Evolutionary conservation across 106 monocot genomes (phyloP).

Genomic region (Chionographis japonica): DNA sequence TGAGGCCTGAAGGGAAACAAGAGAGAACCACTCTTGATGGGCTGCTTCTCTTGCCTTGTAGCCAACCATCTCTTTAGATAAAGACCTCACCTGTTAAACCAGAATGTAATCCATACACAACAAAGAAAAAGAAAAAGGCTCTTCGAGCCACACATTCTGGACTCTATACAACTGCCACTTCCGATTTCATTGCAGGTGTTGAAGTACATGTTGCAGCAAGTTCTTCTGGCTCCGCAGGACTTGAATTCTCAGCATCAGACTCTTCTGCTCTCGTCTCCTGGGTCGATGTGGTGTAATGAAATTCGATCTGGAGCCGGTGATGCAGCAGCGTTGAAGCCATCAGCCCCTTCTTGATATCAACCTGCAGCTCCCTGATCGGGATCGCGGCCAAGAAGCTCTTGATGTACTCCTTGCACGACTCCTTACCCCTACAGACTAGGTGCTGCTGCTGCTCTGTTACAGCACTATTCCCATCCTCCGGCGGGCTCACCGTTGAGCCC

Average conservation of each 20-base stretch:
- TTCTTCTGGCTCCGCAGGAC: not conserved
- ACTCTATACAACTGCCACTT: slow-evolving; percentile 3
- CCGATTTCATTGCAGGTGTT: not conserved
- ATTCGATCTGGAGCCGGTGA: slow-evolving; percentile 60
- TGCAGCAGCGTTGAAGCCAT: slow-evolving; percentile 19
- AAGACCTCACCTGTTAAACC: no score
- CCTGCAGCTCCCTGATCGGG: slow-evolving; percentile 51
- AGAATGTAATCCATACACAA: no score
- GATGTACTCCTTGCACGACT: slow-evolving; percentile 76
- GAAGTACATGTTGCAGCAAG: not conserved
- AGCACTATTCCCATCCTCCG: not conserved
- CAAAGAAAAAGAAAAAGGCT: no score
- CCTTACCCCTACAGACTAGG: slow-evolving; percentile 47
- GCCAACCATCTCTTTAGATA: no score
- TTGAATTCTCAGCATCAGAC: not conserved
- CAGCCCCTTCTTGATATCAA: slow-evolving; percentile 45
- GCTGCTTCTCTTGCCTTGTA: no score
- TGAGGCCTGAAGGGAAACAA: no score
- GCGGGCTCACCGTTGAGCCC: not conserved
- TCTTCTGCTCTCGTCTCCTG: not conserved
- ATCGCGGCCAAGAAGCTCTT: slow-evolving; percentile 79
- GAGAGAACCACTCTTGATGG: no score
- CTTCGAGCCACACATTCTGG: no score
- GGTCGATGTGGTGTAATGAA: slow-evolving; percentile 38
- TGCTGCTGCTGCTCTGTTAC: slow-evolving; percentile 20